Conservation (phyloP, 306 rosid species). For the Cicer pinnatifidum region DNA sequence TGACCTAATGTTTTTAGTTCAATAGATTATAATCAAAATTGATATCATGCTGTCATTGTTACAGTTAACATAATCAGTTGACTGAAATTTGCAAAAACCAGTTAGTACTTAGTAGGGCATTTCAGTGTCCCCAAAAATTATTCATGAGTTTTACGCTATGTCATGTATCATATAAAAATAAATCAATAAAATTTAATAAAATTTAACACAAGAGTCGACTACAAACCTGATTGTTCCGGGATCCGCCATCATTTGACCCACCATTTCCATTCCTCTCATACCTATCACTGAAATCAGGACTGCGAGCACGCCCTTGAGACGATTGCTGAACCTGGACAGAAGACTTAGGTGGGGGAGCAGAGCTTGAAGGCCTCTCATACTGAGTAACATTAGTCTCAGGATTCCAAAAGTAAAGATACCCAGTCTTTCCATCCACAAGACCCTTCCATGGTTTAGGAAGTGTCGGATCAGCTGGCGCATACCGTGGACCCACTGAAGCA, state of each 20-base stretch:
- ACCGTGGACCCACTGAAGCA: constrained; percentile 80
- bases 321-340: constrained; percentile 79
- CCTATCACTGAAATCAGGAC: constrained; percentile 63
- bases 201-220: constrained; percentile 17
- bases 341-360: constrained; percentile 59
- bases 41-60: not conserved
- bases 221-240: constrained; percentile 63
- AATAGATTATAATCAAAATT: not conserved
- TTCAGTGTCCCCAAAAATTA: not conserved
- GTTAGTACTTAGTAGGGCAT: not conserved
- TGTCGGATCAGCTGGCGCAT: constrained; percentile 93
- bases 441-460: constrained; percentile 98
- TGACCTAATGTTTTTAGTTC: not conserved
- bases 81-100: constrained; percentile 10
- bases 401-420: constrained; percentile 98
- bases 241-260: constrained; percentile 61
- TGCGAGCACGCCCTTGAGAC: constrained; percentile 60
- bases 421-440: constrained; percentile 97
- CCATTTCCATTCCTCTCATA: constrained; percentile 66
- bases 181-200: not conserved
- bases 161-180: not conserved
- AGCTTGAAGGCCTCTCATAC: constrained; percentile 74
- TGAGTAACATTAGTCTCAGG: constrained; percentile 97
- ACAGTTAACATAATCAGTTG: not conserved
- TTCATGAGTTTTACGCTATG: not conserved